Evolutionary conservation across 805 yeast genomes (phyloP).

Genomic region (Yarrowia sp.): DNA sequence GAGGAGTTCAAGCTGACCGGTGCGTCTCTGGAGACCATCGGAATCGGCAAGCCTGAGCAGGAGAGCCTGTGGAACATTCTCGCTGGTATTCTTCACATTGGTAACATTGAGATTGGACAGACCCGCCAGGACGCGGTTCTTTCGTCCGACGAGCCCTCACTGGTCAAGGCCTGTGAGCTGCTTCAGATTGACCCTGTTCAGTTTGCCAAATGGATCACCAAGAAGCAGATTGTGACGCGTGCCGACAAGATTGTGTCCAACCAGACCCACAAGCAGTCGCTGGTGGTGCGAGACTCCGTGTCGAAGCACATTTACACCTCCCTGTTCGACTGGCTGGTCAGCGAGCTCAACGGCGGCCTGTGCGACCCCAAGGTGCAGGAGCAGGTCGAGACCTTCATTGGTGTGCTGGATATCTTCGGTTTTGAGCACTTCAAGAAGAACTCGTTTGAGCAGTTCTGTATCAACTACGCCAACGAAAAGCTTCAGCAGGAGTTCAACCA

Average conservation of each 20-base stretch:
- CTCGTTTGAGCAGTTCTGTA: conserved; percentile 96
- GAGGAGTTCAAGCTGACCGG: conserved; percentile 72
- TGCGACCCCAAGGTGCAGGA: conserved; percentile 67
- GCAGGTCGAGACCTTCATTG: conserved; percentile 71
- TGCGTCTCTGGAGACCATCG: conserved; percentile 75
- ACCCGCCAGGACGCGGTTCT: conserved; percentile 80
- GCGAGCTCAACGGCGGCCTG: conserved; percentile 73
- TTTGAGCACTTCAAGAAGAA: conserved; percentile 93
- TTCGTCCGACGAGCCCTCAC: conserved; percentile 79
- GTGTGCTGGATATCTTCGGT: conserved; percentile 96
- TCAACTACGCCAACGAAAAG: conserved; percentile 94
- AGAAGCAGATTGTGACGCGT: conserved; percentile 88
- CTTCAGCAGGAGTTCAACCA: conserved; percentile 96
- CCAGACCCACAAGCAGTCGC: conserved; percentile 75
- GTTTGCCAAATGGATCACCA: conserved; percentile 88
- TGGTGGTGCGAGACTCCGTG: conserved; percentile 94
- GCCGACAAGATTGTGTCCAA: conserved; percentile 86
- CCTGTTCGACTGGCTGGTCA: conserved; percentile 92
- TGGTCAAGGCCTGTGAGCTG: conserved; percentile 76
- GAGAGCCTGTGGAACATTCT: conserved; percentile 67
- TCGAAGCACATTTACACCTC: conserved; percentile 92
- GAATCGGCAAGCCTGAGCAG: conserved; percentile 60
- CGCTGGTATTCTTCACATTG: conserved; percentile 87
- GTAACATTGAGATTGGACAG: conserved; percentile 83
- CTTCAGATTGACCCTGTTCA: conserved; percentile 70